Percentiles rank a stretch among this genome's conserved stretches.
phyloP scores from a whole-genome alignment of 176 grass and related monocot species.

The Panicum miliaceum region DNA sequence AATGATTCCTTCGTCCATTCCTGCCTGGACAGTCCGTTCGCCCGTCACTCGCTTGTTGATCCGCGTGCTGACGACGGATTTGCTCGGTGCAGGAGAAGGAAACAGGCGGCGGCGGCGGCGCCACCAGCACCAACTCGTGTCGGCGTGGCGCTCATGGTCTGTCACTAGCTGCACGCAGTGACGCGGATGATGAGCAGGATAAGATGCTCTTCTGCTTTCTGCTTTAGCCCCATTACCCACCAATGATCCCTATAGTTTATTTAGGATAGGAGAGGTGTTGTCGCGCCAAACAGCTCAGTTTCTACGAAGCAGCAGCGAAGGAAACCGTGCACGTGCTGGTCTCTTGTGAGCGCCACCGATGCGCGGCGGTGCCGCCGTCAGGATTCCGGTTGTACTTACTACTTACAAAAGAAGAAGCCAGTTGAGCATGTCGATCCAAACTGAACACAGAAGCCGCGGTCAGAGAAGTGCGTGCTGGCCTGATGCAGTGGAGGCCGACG shows the following conservation, averaged over 20 bases:
- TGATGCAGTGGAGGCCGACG: not conserved
- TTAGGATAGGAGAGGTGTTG: not conserved
- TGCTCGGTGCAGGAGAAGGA: not conserved
- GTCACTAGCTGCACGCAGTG: not conserved
- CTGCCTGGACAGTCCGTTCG: not conserved
- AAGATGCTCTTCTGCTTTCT: too few species aligned
- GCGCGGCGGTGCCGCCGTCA: not conserved
- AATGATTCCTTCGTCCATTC: not conserved
- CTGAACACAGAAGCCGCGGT: not conserved
- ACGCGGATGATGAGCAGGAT: too few species aligned
- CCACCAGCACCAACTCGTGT: not conserved
- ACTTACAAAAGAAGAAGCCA: too few species aligned
- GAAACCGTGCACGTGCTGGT: not conserved
- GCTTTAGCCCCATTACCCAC: too few species aligned
- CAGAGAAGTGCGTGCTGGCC: not conserved
- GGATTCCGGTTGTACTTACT: too few species aligned
- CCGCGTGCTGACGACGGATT: not conserved
- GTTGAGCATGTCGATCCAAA: not conserved
- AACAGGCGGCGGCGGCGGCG: not conserved
- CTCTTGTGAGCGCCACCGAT: too few species aligned
- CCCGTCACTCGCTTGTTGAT: constrained; percentile 17
- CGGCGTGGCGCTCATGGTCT: constrained; percentile 2
- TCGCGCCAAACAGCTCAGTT: not conserved
- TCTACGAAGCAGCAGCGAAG: not conserved
- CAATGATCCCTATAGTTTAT: too few species aligned